Evolutionary conservation across 2,329 filamentous ascomycete genomes (phyloP).

Genomic region (Ilyonectria sp.): DNA sequence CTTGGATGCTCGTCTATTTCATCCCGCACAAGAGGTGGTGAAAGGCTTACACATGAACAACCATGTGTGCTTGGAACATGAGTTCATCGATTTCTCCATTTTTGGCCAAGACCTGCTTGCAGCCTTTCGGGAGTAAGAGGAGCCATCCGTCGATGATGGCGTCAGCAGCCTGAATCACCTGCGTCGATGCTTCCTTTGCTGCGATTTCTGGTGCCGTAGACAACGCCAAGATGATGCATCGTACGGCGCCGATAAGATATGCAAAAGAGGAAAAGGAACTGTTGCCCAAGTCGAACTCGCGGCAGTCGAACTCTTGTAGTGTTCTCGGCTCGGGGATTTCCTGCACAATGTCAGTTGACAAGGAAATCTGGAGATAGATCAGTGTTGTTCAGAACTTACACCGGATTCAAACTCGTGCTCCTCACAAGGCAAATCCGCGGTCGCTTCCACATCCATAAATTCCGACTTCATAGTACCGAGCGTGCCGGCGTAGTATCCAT

Average conservation of each 20-base stretch:
- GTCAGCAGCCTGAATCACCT: slow-evolving; percentile 35
- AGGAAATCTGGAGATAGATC: fast-evolving
- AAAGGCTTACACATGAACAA: slow-evolving; percentile 37
- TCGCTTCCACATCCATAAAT: slow-evolving; percentile 60
- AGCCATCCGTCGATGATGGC: slow-evolving; percentile 36
- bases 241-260: slow-evolving; percentile 34
- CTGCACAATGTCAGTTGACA: background rate
- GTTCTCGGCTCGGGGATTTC: slow-evolving; percentile 28
- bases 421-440: slow-evolving; percentile 76
- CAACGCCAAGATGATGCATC: slow-evolving; percentile 30
- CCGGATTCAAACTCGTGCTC: slow-evolving; percentile 67
- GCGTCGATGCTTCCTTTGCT: slow-evolving; percentile 26
- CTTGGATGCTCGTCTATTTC: fast-evolving
- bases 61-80: slow-evolving; percentile 38
- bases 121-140: slow-evolving; percentile 17
- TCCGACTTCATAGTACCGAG: slow-evolving; percentile 47
- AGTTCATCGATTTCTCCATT: slow-evolving; percentile 35
- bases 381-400: slow-evolving; percentile 44
- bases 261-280: slow-evolving; percentile 33
- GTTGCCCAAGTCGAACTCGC: slow-evolving; percentile 30
- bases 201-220: slow-evolving; percentile 23
- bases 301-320: slow-evolving; percentile 32
- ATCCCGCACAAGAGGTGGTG: fast-evolving
- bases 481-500: slow-evolving; percentile 62
- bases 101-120: slow-evolving; percentile 21